Conservation (phyloP, 345 rosid species). For the Melaleuca quinquenervia region DNA sequence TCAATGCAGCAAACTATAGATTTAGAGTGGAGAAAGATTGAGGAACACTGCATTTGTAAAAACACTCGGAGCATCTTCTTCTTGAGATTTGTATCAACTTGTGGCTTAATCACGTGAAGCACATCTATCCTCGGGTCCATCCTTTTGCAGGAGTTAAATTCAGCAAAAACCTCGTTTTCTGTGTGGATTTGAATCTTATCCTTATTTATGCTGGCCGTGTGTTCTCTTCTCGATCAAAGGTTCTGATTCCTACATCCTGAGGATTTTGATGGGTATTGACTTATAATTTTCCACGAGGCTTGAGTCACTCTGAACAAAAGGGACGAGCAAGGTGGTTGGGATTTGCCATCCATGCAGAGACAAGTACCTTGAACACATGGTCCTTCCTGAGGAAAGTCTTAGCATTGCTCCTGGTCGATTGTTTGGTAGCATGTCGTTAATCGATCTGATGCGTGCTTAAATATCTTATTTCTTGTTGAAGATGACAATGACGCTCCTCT, state of each 20-base stretch:
- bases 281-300: not conserved
- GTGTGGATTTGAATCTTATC: not conserved
- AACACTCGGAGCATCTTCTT: not conserved
- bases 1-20: slow-evolving; percentile 5
- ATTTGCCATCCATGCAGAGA: not conserved
- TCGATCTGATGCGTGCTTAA: not conserved
- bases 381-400: not conserved
- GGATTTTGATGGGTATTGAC: not conserved
- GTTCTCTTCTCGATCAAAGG: not conserved
- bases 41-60: not conserved
- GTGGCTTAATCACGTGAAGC: not conserved
- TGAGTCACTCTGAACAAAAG: not conserved
- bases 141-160: not conserved
- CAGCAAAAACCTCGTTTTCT: not conserved
- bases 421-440: not conserved
- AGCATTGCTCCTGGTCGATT: not conserved
- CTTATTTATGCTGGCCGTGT: not conserved
- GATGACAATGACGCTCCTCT: not conserved
- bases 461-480: not conserved
- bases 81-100: not conserved
- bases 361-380: not conserved
- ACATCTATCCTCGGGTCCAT: not conserved
- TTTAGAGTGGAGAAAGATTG: not conserved
- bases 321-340: not conserved
- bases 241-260: not conserved